Evolutionary conservation across 768 basidiomycete species (phyloP), one percentile per base, ranked within the genome.

Genomic region (Boletales sp.): DNA sequence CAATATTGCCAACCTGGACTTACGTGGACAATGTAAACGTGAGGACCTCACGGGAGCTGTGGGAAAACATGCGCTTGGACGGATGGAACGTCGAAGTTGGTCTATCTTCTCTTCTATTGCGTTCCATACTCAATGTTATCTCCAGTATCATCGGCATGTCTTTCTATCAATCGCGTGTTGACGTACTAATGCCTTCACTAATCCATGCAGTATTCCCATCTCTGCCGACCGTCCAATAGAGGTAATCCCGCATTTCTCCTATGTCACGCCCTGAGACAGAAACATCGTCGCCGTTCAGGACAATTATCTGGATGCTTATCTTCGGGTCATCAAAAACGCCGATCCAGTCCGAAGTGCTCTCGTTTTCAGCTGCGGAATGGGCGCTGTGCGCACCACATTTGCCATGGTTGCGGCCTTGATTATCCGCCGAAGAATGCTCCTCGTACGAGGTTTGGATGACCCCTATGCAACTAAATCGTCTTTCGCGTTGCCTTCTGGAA

Each of bases 281-380:
- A 21, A 30, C 40, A 42, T 13, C 45, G 18, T 37, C 17, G 29
- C 12, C 17, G 12, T 29, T 2, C 52, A 90, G 84, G 90, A 97
- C 67, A 94, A 94, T 62, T 97, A 99, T 67, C 82, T 99, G 15
- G 97, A 98, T 67, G 88, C 90, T 1, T 99, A 97, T 65, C 74
- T 94, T 17, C 78, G 76, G 4, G 84, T 95, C 31, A 87, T 99
- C 51, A 81, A 83, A 54, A 69, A 78, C 35, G 81, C 87, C 0
- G 90, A 95, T 59, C 94, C 95, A 2, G 70, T 86, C 4, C 74
- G 74, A 15, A 93, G 92, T 0, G 84, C 88, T 0, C 73, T 98
- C 17, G 88, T 98, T 5, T 97, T 98, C 66, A 93, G 89, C 43
- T 97, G 95, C 65, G 95, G 97, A 30, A 93, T 95, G 84, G 97